Evolutionary conservation across 768 basidiomycete species (phyloP), one percentile per base, ranked within the genome.

Genomic region (Suillus subaureus): DNA sequence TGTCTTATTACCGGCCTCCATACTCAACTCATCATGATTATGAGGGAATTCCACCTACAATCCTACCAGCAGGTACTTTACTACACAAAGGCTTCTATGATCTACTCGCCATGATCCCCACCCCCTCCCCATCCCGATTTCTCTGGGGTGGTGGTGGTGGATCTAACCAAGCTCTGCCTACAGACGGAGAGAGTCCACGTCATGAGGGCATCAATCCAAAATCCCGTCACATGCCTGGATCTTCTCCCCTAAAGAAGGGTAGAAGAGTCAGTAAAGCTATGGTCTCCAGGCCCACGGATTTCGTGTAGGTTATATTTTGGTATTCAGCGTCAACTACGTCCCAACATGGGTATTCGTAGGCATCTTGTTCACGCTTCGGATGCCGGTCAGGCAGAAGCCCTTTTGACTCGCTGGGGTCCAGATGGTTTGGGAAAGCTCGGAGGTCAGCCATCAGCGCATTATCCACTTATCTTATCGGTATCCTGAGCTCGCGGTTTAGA

Each of bases 41-140:
- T 62, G 51, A 69, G 68, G 74, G 85, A 71, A 79, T 81, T 64
- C 78, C 79, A 40, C 71, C 79, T n/a, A 82, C 82, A 39, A 81
- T 84, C 64, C 78, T 90, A 68, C 87, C 87, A 62, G 84, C 83
- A 16, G 91, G 90, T 33, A 91, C 91, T 8, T 79, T 94, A 61
- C 80, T 94, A 45, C 93, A 95, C 84, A 90, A 92, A 69, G 94
- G 92, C n/a, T 94, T 94, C 82, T 94, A 93, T 78, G 91, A 93
- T 81, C 84, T 94, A 37, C 82, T 93, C 43, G 83, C 92, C 31
- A 84, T 93, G 81, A 91, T 92, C 68, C 89, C 89, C 49, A 89
- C 88, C 2, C 89, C 82, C 28, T 78, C 87, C 55, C 86, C 90
- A 21, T 90, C 89, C 61, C 83, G 89, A 49, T 80, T 90, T 65